A percentile compares a stretch with the other conserved stretches of the same genome.
Evolutionary conservation across 2,329 filamentous ascomycete genomes (phyloP).

Genomic region (Colletotrichum paranaense): DNA sequence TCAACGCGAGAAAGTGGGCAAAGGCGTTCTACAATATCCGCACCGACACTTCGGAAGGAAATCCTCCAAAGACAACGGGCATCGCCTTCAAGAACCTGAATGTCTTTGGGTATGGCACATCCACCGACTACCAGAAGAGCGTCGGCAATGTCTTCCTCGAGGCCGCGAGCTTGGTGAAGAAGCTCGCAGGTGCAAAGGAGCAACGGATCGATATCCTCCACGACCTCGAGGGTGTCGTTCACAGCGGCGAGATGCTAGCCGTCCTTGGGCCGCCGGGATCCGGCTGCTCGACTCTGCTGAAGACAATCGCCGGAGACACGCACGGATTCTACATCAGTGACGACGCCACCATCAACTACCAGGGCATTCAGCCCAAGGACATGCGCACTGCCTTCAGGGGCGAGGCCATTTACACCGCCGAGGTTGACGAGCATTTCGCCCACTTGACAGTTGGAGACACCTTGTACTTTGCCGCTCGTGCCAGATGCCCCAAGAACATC

Average conservation of each 20-base stretch:
- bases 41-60: slow-evolving; percentile 40
- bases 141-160: slow-evolving; percentile 50
- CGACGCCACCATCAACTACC: slow-evolving; percentile 30
- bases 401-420: slow-evolving; percentile 75
- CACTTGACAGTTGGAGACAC: slow-evolving; percentile 70
- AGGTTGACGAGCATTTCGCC: slow-evolving; percentile 73
- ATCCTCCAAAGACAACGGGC: slow-evolving; percentile 46
- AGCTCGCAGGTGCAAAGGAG: slow-evolving; percentile 40
- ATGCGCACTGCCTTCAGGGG: slow-evolving; percentile 52
- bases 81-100: slow-evolving; percentile 56
- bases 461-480: slow-evolving; percentile 69
- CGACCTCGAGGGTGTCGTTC: slow-evolving; percentile 62
- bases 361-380: slow-evolving; percentile 28
- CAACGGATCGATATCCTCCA: slow-evolving; percentile 61
- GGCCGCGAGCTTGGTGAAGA: slow-evolving; percentile 42
- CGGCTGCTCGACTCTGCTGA: slow-evolving; percentile 77
- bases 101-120: slow-evolving; percentile 54
- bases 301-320: slow-evolving; percentile 72
- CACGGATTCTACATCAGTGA: slow-evolving; percentile 61
- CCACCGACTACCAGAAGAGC: slow-evolving; percentile 55
- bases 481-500: slow-evolving; percentile 58
- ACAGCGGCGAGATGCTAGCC: slow-evolving; percentile 66
- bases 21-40: slow-evolving; percentile 48
- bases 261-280: slow-evolving; percentile 65
- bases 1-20: slow-evolving; percentile 56